Evolutionary conservation across 306 rosid genomes (phyloP).

Genomic region (Sphenostylis stenocarpa): DNA sequence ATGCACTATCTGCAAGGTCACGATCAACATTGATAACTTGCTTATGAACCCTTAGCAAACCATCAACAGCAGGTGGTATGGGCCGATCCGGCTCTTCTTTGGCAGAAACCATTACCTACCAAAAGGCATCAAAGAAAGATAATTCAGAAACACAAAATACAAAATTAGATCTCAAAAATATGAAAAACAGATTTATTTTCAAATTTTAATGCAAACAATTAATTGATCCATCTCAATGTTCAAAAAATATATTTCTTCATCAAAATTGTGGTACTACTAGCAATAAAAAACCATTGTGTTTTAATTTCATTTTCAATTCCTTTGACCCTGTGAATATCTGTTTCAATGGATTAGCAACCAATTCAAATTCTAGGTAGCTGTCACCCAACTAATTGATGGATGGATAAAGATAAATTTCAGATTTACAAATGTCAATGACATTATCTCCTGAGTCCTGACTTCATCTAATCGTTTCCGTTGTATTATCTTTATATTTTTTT

Average conservation of each 20-base stretch:
- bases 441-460: conserved; percentile 21
- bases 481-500: conserved; percentile 24
- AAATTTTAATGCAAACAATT: conserved; percentile 26
- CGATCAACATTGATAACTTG: conserved; percentile 37
- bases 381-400: neutral
- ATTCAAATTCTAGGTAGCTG: neutral
- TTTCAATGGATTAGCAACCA: neutral
- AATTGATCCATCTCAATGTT: conserved; percentile 19
- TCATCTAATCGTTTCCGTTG: conserved; percentile 9
- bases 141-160: conserved; percentile 14
- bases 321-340: neutral
- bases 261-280: neutral
- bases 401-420: neutral
- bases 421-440: conserved; percentile 23
- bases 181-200: conserved; percentile 12
- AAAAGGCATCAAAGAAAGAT: conserved; percentile 19
- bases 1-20: conserved; percentile 28
- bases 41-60: conserved; percentile 49
- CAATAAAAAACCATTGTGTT: neutral
- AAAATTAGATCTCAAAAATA: neutral
- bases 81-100: conserved; percentile 44
- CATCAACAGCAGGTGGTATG: conserved; percentile 43
- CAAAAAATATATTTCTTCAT: neutral
- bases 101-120: conserved; percentile 52
- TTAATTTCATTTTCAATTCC: neutral